Evolutionary conservation across 2,329 filamentous ascomycete species (phyloP).

Genomic region (Fusarium austroafricanum): DNA sequence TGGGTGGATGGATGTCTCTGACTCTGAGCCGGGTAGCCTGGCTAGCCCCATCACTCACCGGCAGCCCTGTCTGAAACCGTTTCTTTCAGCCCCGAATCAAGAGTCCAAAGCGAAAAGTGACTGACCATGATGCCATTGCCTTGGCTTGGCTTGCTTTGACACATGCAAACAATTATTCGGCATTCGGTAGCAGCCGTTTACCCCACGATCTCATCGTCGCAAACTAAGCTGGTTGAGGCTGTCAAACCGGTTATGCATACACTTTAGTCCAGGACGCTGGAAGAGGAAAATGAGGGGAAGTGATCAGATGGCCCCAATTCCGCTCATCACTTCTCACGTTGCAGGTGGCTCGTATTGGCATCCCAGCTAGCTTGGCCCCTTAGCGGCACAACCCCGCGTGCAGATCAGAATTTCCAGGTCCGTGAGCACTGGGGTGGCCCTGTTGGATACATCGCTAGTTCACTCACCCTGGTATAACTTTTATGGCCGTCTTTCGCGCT

Average conservation of each 20-base stretch:
- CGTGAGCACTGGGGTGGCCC: neutral
- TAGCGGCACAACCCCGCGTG: constrained; percentile 25
- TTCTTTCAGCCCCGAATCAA: neutral
- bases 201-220: constrained; percentile 2
- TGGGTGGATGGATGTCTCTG: no score
- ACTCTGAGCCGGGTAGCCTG: neutral
- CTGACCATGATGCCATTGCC: neutral
- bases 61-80: constrained; percentile 5
- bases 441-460: constrained; percentile 4
- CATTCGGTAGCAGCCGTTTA: neutral
- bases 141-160: neutral
- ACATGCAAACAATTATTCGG: constrained; percentile 8
- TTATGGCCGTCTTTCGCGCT: neutral
- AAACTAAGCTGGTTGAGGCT: constrained; percentile 21
- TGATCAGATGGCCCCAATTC: constrained; percentile 15
- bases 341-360: constrained; percentile 1
- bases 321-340: constrained; percentile 14
- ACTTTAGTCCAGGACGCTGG: neutral
- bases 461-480: constrained; percentile 23
- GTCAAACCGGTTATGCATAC: neutral
- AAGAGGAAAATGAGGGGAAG: constrained; percentile 8
- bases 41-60: neutral
- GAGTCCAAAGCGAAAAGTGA: neutral
- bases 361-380: neutral
- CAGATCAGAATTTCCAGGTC: constrained; percentile 19